These are phyloP conservation scores for Heterobasidion annosum DNA, from an alignment of 1,284 basidiomycete genomes.

Conservation along the genomic window DNA sequence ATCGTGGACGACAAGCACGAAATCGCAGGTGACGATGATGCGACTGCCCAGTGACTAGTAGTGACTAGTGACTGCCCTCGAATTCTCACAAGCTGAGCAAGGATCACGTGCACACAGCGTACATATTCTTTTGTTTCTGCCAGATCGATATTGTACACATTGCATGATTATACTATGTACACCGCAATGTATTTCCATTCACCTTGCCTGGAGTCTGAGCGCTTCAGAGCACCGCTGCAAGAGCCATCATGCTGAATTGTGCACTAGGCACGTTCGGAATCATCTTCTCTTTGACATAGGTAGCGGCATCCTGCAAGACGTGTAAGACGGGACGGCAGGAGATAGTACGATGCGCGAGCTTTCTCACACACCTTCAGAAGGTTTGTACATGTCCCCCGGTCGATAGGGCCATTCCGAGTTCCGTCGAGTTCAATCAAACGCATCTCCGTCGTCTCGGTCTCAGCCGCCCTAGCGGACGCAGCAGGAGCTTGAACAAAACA, in stretches of 20 bases:
- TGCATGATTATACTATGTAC: not conserved
- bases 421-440: constrained; percentile 82
- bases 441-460: constrained; percentile 9
- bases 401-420: constrained; percentile 63
- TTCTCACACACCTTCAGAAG: constrained; percentile 45
- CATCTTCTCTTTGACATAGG: constrained; percentile 58
- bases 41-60: not conserved
- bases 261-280: constrained; percentile 46
- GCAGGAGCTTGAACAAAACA: constrained; percentile 69
- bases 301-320: constrained; percentile 51
- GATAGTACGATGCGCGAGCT: not conserved
- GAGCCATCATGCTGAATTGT: constrained; percentile 39
- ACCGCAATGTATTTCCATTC: not conserved
- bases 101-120: too few species aligned
- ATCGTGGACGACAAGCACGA: constrained; percentile 3
- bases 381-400: constrained; percentile 58
- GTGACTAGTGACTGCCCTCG: not conserved
- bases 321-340: not conserved
- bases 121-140: too few species aligned
- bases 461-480: constrained; percentile 21
- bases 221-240: constrained; percentile 7
- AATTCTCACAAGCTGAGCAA: not conserved
- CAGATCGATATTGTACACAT: not conserved
- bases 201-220: not conserved
- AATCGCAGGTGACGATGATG: not conserved